Conservation (phyloP, 495 filamentous ascomycete genomes). For the Aspergillus steynii region DNA sequence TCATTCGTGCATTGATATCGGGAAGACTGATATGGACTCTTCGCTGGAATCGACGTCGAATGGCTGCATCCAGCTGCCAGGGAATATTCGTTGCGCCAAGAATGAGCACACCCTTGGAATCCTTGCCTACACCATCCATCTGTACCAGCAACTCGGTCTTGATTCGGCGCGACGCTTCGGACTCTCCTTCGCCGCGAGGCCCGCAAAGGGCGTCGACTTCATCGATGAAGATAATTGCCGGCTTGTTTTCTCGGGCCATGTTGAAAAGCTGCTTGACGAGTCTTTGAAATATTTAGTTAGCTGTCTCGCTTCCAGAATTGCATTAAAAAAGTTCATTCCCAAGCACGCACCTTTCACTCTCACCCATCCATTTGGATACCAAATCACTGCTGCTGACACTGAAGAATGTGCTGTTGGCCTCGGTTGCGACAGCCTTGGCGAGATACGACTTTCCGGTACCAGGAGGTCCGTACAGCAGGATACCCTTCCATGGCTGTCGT, state of each 20-base stretch:
- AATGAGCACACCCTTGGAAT: conserved; percentile 90
- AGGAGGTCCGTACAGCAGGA: conserved; percentile 92
- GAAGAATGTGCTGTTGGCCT: conserved; percentile 99
- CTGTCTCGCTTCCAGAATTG: conserved; percentile 5
- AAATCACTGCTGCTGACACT: conserved; percentile 95
- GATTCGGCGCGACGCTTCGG: conserved; percentile 93
- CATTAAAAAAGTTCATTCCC: neutral
- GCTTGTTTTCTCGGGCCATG: conserved; percentile 97
- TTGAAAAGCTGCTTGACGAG: conserved; percentile 96
- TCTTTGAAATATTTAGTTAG: conserved; percentile 45
- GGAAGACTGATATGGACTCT: conserved; percentile 93
- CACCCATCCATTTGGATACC: conserved; percentile 99
- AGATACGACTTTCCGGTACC: conserved; percentile 97
- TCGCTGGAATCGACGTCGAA: conserved; percentile 93
- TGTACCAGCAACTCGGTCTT: conserved; percentile 98
- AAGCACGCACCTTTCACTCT: conserved; percentile 79
- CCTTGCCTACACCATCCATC: conserved; percentile 98
- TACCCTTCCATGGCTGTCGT: conserved; percentile 96
- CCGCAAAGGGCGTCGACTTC: conserved; percentile 98
- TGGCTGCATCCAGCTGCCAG: conserved; percentile 98
- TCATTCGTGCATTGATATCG: conserved; percentile 83
- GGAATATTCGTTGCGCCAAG: conserved; percentile 98
- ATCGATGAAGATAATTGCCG: conserved; percentile 99
- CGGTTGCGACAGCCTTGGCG: conserved; percentile 95
- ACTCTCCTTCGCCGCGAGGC: conserved; percentile 94